Evolutionary conservation across 148 eudicot species (phyloP), one percentile per base, ranked within the genome.

Genomic region (Euryodendron excelsum): DNA sequence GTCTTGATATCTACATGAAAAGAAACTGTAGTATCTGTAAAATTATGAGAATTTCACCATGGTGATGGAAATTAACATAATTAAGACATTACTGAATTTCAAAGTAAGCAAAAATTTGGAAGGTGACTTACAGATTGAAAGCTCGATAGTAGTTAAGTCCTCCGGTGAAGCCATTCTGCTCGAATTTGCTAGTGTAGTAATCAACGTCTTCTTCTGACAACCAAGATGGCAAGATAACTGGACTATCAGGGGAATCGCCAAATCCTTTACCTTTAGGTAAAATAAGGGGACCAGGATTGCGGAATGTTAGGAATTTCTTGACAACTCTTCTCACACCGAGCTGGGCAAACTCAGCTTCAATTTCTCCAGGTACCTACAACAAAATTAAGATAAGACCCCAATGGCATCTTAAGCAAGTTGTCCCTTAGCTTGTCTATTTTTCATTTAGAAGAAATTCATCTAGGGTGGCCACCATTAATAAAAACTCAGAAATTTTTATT

Each of bases 131-230:
- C 76, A 78, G 12, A 63, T 61, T 36, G 3, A 71, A 25, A 17
- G 76, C 84, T 27, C 87, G 79, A 69, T 84, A 86, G 79, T 86
- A 84, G 72, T 86, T 84, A 13, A 86, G 8, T 7, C 79, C 86
- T 21, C 89, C 86, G 3, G 86, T 81, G 85, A 86, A 84, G 65
- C 89, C 86, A 15, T 66, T 60, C 48, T 75, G 66, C 37, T 86
- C 82, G 20, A 74, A 86, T 52, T 80, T 86, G 59, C 20, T 37
- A 5, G 80, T 56, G 55, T 74, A 86, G 65, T 83, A 86, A 66
- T 83, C 86, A 23, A 83, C 28, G 45, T 86, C 86, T 75, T 80
- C 72, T 65, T 80, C 84, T 5, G 82, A 61, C 30, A 86, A 37
- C 86, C 86, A 86, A 3, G 78, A 25, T 2, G 89, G 86, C 68